Conservation (phyloP, 176 grass and related monocot species). For the Paspalum notatum region DNA sequence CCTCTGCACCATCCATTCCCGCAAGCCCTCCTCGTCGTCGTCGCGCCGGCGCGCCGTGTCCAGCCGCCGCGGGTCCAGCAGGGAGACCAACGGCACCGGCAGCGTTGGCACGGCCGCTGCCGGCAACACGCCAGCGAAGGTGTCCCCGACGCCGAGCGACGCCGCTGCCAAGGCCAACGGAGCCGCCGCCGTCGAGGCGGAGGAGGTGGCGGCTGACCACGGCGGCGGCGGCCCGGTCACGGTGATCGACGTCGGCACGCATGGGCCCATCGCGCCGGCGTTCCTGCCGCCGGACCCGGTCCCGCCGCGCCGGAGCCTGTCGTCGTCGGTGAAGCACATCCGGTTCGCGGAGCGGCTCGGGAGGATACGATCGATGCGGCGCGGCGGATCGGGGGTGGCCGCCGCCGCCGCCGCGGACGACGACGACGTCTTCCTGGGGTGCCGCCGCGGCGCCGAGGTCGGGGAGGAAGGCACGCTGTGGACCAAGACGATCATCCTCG, state of each 20-base stretch:
- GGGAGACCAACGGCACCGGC: not conserved
- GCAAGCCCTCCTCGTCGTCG: slow-evolving; percentile 3
- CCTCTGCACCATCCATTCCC: slow-evolving; percentile 50
- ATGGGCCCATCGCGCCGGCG: slow-evolving; percentile 48
- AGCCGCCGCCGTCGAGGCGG: not conserved
- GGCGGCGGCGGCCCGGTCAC: not conserved
- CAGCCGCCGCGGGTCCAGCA: not conserved
- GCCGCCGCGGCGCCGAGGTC: not conserved
- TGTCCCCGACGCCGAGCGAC: slow-evolving; percentile 48
- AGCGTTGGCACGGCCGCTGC: not conserved
- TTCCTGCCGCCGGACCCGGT: slow-evolving; percentile 22
- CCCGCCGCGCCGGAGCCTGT: slow-evolving; percentile 46
- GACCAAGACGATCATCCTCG: slow-evolving; percentile 63
- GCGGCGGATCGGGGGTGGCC: slow-evolving; percentile 4
- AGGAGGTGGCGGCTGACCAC: not conserved
- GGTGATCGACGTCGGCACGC: slow-evolving; percentile 52
- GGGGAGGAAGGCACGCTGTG: slow-evolving; percentile 40
- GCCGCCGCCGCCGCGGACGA: not conserved
- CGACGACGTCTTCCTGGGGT: slow-evolving; percentile 3
- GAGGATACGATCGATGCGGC: slow-evolving; percentile 43
- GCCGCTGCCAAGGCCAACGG: not conserved
- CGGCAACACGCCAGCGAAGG: slow-evolving; percentile 3
- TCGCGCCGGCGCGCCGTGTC: slow-evolving; percentile 5
- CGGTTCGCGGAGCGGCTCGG: slow-evolving; percentile 31
- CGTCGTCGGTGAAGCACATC: slow-evolving; percentile 46